A percentile compares a stretch with the other conserved stretches of the same genome.
Conservation (phyloP, 768 basidiomycete genomes). For the Neoboletus brunneissimus region DNA sequence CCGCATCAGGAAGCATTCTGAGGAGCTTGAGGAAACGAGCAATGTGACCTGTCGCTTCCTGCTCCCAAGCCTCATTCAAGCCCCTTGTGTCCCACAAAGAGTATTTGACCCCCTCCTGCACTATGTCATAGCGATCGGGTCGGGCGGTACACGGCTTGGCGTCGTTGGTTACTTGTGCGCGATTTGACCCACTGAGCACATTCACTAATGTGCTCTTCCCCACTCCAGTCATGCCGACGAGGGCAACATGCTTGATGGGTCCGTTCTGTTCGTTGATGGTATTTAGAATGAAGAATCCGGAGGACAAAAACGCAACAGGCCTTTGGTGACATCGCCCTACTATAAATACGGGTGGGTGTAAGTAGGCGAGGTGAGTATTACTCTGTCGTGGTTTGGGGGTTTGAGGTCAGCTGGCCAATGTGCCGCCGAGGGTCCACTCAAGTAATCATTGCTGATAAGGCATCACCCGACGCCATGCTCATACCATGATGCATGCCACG, state of each 20-base stretch:
- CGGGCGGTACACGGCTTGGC: constrained; percentile 1
- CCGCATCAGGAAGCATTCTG: constrained; percentile 5
- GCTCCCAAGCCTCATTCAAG: constrained; percentile 6
- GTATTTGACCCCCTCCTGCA: not conserved
- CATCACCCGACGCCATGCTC: not conserved
- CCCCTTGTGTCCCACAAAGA: constrained; percentile 16
- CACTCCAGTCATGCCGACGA: constrained; percentile 13
- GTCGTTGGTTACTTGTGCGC: constrained; percentile 7
- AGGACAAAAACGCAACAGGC: not conserved
- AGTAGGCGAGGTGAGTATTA: not conserved
- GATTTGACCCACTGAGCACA: constrained; percentile 1
- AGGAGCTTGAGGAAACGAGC: constrained; percentile 6
- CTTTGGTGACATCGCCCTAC: not conserved
- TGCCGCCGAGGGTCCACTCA: not conserved
- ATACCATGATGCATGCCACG: constrained; percentile 2
- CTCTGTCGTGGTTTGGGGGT: not conserved
- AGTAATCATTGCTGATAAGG: constrained; percentile 1
- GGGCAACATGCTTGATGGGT: constrained; percentile 9
- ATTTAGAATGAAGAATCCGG: not conserved
- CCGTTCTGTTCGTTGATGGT: not conserved
- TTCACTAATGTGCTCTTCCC: constrained; percentile 20
- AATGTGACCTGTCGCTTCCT: not conserved
- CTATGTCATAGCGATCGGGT: not conserved
- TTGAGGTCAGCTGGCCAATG: not conserved
- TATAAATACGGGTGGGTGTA: not conserved